Conservation (phyloP, 78 protist species). For the Polysphondylium violaceum region DNA sequence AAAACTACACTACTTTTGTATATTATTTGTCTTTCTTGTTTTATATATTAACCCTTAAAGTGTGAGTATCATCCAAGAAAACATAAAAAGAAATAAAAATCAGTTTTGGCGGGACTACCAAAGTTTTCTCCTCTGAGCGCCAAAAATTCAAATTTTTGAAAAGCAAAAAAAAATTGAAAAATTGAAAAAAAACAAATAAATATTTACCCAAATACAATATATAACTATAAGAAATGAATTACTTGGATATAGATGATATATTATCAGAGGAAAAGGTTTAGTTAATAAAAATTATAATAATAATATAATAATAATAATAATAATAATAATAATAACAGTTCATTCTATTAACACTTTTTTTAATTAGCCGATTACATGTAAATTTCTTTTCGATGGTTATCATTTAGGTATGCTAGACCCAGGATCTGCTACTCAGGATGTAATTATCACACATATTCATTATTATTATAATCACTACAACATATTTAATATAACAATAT, state of each 20-base stretch:
- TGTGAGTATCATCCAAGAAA: too few species aligned
- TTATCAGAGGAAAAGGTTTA: slow-evolving; percentile 52
- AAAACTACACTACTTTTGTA: too few species aligned
- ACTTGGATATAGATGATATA: slow-evolving; percentile 54
- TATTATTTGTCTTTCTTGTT: too few species aligned
- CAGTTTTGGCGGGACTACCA: too few species aligned
- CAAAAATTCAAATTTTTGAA: too few species aligned
- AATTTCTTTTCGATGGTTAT: slow-evolving; percentile 36
- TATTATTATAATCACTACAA: not conserved
- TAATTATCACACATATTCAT: not conserved
- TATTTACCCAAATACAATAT: too few species aligned
- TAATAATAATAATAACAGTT: not conserved
- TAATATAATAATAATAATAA: not conserved
- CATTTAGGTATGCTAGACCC: slow-evolving; percentile 47
- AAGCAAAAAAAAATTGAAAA: too few species aligned
- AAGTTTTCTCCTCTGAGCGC: too few species aligned
- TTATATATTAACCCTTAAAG: too few species aligned
- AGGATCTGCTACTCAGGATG: slow-evolving; percentile 33
- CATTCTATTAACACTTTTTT: not conserved
- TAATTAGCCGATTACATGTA: slow-evolving; percentile 17
- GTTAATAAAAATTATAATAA: not conserved
- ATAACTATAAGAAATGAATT: not conserved
- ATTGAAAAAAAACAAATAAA: too few species aligned
- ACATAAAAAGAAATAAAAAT: too few species aligned
- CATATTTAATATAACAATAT: too few species aligned